These are phyloP conservation scores for Diaporthe australafricana DNA, from an alignment of 2,329 filamentous ascomycete species.

Conservation along the genomic window DNA sequence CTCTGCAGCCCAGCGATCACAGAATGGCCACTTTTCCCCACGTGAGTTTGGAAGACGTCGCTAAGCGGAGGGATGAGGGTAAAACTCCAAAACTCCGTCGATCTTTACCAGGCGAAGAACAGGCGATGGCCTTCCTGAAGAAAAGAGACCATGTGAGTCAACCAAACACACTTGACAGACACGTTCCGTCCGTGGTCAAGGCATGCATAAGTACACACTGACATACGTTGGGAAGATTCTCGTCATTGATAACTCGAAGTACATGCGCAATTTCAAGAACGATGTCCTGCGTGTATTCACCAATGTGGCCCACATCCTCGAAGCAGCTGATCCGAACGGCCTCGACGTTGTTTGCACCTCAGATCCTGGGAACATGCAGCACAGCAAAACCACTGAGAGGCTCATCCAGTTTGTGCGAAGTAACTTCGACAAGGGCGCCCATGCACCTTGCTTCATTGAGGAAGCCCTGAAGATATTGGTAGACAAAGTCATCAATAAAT, in stretches of 20 bases:
- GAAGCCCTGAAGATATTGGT: neutral
- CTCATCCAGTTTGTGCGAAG: neutral
- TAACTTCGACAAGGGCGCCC: neutral
- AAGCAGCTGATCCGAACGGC: neutral
- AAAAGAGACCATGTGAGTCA: slow-evolving; percentile 20
- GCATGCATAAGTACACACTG: neutral
- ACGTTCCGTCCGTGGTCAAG: too few relatives aligned
- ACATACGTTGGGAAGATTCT: neutral
- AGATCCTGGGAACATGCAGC: neutral
- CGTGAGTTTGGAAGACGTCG: neutral
- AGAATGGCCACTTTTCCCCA: neutral
- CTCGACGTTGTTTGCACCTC: slow-evolving; percentile 3
- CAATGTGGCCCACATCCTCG: neutral
- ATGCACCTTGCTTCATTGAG: neutral
- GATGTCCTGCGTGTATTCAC: neutral
- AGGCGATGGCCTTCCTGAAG: neutral
- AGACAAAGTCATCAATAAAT: neutral
- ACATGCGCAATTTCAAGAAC: neutral
- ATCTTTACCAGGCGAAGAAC: neutral
- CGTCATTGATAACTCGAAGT: neutral
- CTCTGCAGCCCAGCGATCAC: neutral
- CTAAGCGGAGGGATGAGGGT: neutral
- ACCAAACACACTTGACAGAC: rapidly evolving
- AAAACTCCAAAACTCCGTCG: neutral
- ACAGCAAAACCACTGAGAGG: neutral